Evolutionary conservation across 2,329 filamentous ascomycete species (phyloP), one percentile per base, ranked within the genome.

Genomic region (Pseudocercospora eumusae): DNA sequence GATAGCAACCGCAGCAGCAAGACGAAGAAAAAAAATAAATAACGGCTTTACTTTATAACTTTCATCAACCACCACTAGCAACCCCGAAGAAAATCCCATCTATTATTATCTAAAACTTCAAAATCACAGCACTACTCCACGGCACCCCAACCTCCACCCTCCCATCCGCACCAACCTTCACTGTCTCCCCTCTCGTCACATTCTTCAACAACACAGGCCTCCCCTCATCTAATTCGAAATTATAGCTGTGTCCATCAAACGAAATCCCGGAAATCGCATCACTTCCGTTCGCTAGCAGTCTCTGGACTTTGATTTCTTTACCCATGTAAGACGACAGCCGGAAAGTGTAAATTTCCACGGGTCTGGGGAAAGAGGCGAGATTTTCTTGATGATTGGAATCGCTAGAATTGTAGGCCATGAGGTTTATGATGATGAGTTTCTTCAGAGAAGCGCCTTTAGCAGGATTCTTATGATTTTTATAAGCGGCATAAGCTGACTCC

Each of bases 211-310:
- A 71, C 33, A 86, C 83, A 2, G 85, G 83, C 70, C 71, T 75
- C 0, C 85, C 86, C 3, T 76, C 66, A 10, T 82, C 78, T 55
- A 88, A 73, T 72, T 88, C 85, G 61, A 81, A 82, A 68, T 88
- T 84, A 66, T 86, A 89, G 64, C 83, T 88, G 70, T 77, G 80
- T 1, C 85, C 86, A 71, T 88, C 84, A 76, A 82, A 88, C 0
- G 84, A 83, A 47, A 88, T 82, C 0, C 85, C 86, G 0, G 82
- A 82, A 21, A 87, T 81, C 8, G 86, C 85, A 74, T 88, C 84
- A 64, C 84, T 87, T 0, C 86, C 86, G 71, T 87, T 87, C 1
- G 86, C 86, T 54, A 77, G 70, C 31, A 88, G 72, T 25, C 85
- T 75, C 69, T 83, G 77, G 56, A 86, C 76, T 0, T 76, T 70